Base-by-base conservation (phyloP, 2,329 filamentous ascomycete genomes). In the Colletotrichum navitas region DNA sequence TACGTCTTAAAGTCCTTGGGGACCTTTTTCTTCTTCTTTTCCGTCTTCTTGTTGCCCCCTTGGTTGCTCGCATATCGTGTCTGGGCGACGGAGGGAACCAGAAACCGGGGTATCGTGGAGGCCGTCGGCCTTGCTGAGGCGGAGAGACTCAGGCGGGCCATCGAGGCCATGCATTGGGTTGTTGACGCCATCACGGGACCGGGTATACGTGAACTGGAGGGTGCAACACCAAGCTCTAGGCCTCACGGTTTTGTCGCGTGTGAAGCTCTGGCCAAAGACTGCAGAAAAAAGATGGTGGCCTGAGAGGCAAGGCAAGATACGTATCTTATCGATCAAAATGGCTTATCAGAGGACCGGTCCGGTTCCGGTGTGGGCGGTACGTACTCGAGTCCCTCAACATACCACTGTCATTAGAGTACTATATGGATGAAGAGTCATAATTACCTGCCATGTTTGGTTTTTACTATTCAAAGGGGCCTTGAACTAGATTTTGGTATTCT, bases 1-100 rank as follows among this genome's bases (percentile, higher is more conserved):
- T 90, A 94, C 41, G 90, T 88, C 74, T 88, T 89, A 73, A 88
- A 89, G 14, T 88, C 86, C 82, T 93, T 94, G 78, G 89, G 88
- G 63, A 86, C 82, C 76, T 87, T 85, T 81, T 87, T 90, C 80
- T 87, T 88, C 82, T 89, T 89, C 74, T 82, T 80, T 56, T 80
- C 77, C 66, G 83, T 81, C 82, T 88, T 90, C 76, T 85, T 87
- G 76, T 84, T 84, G 74, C 83, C 82, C 75, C 84, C 82, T 69
- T 79, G 76, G 72, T 83, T 75, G 41, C 81, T 81, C 45, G 83
- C 83, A 78, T 80, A 80, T 75, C 87, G 85, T 67, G 80, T 80
- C 75, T 86, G 84, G 43, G 82, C 76, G 54, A 83, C 79, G 8
- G 83, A 81, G 0, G 87, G 86, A n/a, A 83, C 80, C 54, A 88